Evolutionary conservation across 2,329 filamentous ascomycete genomes (phyloP).

Genomic region (Helotiales sp.): DNA sequence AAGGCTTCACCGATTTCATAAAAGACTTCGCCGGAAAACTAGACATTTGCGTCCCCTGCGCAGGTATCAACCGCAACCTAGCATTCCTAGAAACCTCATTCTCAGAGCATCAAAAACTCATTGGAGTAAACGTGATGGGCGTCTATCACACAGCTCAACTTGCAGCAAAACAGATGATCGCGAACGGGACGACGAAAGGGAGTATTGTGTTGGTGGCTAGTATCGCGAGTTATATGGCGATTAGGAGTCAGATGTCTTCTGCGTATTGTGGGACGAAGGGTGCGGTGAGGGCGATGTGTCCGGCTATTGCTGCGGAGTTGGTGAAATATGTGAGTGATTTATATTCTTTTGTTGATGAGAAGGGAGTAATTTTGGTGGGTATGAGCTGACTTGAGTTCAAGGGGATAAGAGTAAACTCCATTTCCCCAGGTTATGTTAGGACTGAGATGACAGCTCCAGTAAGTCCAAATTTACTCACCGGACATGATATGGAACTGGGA

Average conservation of each 20-base stretch:
- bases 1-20: slow-evolving; percentile 35
- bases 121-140: slow-evolving; percentile 50
- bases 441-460: slow-evolving; percentile 27
- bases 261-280: slow-evolving; percentile 50
- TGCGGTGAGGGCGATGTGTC: slow-evolving; percentile 46
- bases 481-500: background rate
- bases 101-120: slow-evolving; percentile 42
- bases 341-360: background rate
- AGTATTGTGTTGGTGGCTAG: slow-evolving; percentile 55
- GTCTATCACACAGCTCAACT: slow-evolving; percentile 40
- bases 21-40: slow-evolving; percentile 37
- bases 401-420: slow-evolving; percentile 43
- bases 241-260: slow-evolving; percentile 47
- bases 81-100: slow-evolving; percentile 45
- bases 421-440: slow-evolving; percentile 37
- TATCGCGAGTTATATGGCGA: slow-evolving; percentile 52
- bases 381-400: slow-evolving; percentile 22
- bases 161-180: slow-evolving; percentile 38
- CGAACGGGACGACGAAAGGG: slow-evolving; percentile 48
- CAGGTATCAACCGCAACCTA: slow-evolving; percentile 46
- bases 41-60: slow-evolving; percentile 46
- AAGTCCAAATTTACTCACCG: background rate
- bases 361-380: background rate
- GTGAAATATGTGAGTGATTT: slow-evolving; percentile 32
- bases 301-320: slow-evolving; percentile 48